Evolutionary conservation across 306 rosid genomes (phyloP).

Genomic region (Corylus heterophylla): DNA sequence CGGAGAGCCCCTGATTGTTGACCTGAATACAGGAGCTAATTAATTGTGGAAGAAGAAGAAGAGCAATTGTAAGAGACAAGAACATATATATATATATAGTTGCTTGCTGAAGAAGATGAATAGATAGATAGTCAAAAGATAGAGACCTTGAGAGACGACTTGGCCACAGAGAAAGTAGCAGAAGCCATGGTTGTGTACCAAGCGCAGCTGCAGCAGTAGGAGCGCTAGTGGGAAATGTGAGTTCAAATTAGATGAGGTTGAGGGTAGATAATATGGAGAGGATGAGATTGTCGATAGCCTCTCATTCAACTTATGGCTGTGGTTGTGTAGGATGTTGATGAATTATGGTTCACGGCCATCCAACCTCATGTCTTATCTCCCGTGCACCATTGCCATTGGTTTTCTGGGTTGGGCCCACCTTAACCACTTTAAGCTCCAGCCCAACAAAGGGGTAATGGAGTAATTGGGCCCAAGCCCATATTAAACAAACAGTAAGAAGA

Average conservation of each 20-base stretch:
- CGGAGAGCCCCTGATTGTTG: slow-evolving; percentile 73
- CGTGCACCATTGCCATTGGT: background rate
- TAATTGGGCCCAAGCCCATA: background rate
- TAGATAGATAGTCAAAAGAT: background rate
- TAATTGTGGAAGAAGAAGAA: background rate
- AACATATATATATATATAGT: too few species aligned
- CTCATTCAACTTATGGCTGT: slow-evolving; percentile 13
- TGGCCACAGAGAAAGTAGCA: slow-evolving; percentile 90
- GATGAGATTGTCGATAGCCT: slow-evolving; percentile 27
- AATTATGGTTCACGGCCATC: background rate
- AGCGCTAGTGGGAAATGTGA: slow-evolving; percentile 9
- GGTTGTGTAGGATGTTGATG: slow-evolving; percentile 2
- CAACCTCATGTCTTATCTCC: background rate
- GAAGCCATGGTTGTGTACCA: slow-evolving; percentile 66
- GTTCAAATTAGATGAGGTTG: slow-evolving; percentile 2
- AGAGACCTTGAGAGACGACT: slow-evolving; percentile 81
- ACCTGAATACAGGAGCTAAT: slow-evolving; percentile 40
- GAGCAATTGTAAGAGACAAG: background rate
- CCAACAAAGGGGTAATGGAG: too few species aligned
- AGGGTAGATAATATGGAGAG: slow-evolving; percentile 9
- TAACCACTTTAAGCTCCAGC: too few species aligned
- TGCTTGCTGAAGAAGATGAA: background rate
- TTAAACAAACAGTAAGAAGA: background rate
- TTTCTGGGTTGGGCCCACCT: background rate
- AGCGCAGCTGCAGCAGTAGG: slow-evolving; percentile 17